phyloP scores from a whole-genome alignment of 73 alveolate genomes.

The Effrenium voratum region DNA sequence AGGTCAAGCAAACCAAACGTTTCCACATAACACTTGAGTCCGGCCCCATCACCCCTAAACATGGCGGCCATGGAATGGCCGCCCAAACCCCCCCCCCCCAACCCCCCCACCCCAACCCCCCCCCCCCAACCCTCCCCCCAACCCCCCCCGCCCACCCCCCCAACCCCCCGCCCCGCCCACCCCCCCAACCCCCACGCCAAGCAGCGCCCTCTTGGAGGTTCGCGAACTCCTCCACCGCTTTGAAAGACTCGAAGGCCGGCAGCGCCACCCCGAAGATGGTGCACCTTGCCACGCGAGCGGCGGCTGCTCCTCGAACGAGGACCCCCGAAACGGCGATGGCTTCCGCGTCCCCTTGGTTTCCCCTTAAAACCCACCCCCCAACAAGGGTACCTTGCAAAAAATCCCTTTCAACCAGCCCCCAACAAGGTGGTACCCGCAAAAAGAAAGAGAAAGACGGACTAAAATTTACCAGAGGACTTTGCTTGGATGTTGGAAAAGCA shows the following conservation, averaged over 20 bases:
- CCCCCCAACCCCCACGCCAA: no score
- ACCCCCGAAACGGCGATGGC: no score
- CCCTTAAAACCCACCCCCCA: background rate
- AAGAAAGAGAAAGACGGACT: background rate
- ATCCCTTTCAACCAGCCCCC: background rate
- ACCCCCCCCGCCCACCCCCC: no score
- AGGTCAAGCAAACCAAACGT: no score
- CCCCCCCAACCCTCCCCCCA: no score
- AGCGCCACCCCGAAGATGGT: slow-evolving; percentile 79
- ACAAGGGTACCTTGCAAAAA: background rate
- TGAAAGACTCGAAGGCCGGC: slow-evolving; percentile 92
- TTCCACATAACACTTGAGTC: no score
- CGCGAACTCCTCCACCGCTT: slow-evolving; percentile 87
- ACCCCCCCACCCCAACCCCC: no score
- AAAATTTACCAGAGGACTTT: background rate
- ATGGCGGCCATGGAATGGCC: no score
- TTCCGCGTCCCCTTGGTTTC: no score
- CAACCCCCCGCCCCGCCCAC: no score
- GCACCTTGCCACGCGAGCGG: slow-evolving; percentile 81
- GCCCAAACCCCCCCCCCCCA: no score
- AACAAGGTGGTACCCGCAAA: background rate
- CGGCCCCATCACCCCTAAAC: background rate
- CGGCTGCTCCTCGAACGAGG: no score
- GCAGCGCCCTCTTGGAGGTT: slow-evolving; percentile 41
- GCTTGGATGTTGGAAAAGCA: background rate